Evolutionary conservation across 169 alveolate species (phyloP), one percentile per base, ranked within the genome.

Genomic region (Hepatocystis sp.): DNA sequence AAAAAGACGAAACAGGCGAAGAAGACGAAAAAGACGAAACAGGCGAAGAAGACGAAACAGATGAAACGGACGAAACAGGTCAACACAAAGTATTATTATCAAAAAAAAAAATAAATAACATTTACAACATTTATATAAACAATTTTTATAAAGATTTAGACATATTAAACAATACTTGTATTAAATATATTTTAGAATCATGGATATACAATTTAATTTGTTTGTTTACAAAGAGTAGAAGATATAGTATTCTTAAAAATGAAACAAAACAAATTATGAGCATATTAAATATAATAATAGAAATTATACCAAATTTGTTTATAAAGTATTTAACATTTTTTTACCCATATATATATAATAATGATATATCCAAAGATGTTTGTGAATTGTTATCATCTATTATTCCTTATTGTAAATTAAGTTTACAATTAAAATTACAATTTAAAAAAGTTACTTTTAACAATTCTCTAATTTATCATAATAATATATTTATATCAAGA

Each of bases 351-450:
- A 81, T 81, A 19, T 64, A 64, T 32, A 60, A 81, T 34, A 64
- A 81, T n/a, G 89, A 61, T 34, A 67, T 81, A 17, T 63, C 89
- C 0, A 81, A 64, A 40, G 89, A 81, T 64, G 67, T 81, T n/a
- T 81, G 89, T 39, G 81, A 60, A 28, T 63, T 81, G 28, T n/a
- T 81, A 17, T 81, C 89, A 2, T 63, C 84, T 15, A 52, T 64
- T n/a, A 51, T 81, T 2, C 89, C 89, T 0, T 56, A 81, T 34
- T 81, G 89, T 28, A 81, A 64, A 46, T 47, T 47, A 5, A 60
- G 51, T 40, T 30, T 81, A 8, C 76, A 64, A 0, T 51, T 81
- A 49, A 64, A 64, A 42, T 32, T 60, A 27, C 89, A 81, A 52
- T 81, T 81, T 19, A 81, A 64, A 58, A 81, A 56, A 40, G 67